Percentiles rank a stretch among this genome's conserved stretches.
Evolutionary conservation across 148 eudicot genomes (phyloP).

Genomic region (Spergularia bocconei): DNA sequence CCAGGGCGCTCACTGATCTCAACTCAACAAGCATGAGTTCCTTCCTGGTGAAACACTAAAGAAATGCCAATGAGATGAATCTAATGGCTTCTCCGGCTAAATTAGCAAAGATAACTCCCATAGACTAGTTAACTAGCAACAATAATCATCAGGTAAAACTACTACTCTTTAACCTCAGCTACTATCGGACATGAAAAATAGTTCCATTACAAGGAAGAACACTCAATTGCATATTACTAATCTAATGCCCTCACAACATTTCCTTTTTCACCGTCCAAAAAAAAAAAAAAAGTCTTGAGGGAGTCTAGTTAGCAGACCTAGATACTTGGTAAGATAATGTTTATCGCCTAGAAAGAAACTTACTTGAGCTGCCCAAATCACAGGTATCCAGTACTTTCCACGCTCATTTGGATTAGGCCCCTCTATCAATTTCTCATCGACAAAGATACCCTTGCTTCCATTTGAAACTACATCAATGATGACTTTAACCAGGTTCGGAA

Average conservation of each 20-base stretch:
- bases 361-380: slow-evolving; percentile 68
- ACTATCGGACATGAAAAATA: background rate
- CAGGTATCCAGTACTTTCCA: slow-evolving; percentile 68
- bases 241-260: background rate
- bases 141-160: background rate
- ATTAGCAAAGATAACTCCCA: too few relatives aligned
- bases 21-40: too few relatives aligned
- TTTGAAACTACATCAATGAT: slow-evolving; percentile 60
- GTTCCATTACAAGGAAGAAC: background rate
- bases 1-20: too few relatives aligned
- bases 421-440: slow-evolving; percentile 83
- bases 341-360: slow-evolving; percentile 26
- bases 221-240: background rate
- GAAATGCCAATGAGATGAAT: too few relatives aligned
- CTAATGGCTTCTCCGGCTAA: too few relatives aligned
- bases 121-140: too few relatives aligned
- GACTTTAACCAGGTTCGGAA: slow-evolving; percentile 68
- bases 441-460: slow-evolving; percentile 65
- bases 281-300: too few relatives aligned
- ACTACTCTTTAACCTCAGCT: background rate
- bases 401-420: slow-evolving; percentile 84
- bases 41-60: too few relatives aligned
- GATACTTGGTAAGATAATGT: background rate
- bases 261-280: too few relatives aligned
- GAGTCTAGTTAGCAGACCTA: too few relatives aligned